Conservation (phyloP, 257 asterid genomes). For the Linderniella brevidens region DNA sequence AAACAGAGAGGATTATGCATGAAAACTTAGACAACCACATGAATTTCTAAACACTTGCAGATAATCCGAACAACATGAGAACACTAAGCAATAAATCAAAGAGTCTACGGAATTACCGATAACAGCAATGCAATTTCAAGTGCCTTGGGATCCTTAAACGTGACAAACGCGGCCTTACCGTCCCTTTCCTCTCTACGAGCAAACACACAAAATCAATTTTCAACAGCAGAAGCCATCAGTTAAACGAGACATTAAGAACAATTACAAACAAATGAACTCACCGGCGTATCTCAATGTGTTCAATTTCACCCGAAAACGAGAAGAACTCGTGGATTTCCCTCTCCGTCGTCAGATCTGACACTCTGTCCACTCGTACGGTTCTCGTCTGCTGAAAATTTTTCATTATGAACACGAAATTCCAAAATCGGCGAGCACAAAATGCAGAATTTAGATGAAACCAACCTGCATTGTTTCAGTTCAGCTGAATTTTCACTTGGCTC, state of each 20-base stretch:
- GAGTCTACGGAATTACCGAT: slow-evolving; percentile 35
- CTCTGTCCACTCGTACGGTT: slow-evolving; percentile 47
- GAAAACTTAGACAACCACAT: no score
- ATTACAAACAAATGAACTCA: slow-evolving; percentile 10
- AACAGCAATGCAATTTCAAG: slow-evolving; percentile 83
- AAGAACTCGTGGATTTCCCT: slow-evolving; percentile 93
- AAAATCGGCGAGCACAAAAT: no score
- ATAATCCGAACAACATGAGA: not conserved
- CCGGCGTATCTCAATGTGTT: slow-evolving; percentile 65
- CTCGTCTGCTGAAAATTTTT: slow-evolving; percentile 21
- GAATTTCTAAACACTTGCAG: no score
- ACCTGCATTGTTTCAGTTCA: no score
- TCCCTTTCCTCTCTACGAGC: slow-evolving; percentile 47
- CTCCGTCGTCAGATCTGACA: slow-evolving; percentile 83
- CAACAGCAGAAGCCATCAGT: not conserved
- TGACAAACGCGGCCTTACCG: slow-evolving; percentile 60
- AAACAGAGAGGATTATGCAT: no score
- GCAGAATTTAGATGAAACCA: no score
- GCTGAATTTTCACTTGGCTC: no score
- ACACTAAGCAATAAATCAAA: not conserved
- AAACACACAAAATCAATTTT: slow-evolving; percentile 6
- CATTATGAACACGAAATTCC: slow-evolving; percentile 2
- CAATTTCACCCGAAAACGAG: slow-evolving; percentile 91
- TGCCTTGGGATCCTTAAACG: slow-evolving; percentile 79
- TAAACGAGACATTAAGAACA: not conserved